Conservation (phyloP, 1,284 basidiomycete species). For the Gymnopus androsaceus region DNA sequence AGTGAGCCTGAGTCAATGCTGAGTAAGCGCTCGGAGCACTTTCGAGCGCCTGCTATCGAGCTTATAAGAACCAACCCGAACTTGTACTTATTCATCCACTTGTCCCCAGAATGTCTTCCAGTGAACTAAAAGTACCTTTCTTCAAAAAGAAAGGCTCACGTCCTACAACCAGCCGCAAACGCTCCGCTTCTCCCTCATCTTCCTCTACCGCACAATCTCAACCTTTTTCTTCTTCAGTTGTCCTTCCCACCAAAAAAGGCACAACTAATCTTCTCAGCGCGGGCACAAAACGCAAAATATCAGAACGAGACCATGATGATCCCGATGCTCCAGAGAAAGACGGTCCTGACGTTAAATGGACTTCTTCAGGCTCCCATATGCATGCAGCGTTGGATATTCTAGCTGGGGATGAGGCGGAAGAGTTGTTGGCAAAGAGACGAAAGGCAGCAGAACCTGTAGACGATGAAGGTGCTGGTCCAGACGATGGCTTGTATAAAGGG, state of each 20-base stretch:
- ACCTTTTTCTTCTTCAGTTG: conserved; percentile 51
- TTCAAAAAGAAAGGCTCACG: conserved; percentile 85
- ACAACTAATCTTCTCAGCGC: conserved; percentile 75
- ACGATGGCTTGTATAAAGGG: conserved; percentile 91
- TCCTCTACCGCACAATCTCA: conserved; percentile 29
- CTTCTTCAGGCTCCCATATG: conserved; percentile 66
- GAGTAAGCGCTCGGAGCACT: no score
- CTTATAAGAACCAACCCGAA: no score
- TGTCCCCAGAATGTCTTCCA: conserved; percentile 41
- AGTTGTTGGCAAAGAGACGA: conserved; percentile 65
- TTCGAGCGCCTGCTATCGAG: no score
- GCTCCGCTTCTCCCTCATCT: conserved; percentile 64
- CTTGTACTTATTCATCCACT: not conserved
- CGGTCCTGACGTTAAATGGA: conserved; percentile 81
- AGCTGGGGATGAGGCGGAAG: conserved; percentile 78
- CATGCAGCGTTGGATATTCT: conserved; percentile 72
- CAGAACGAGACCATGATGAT: conserved; percentile 57
- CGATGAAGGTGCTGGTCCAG: conserved; percentile 63
- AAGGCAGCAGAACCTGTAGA: conserved; percentile 52
- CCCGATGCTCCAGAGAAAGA: conserved; percentile 50
- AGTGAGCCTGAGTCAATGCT: no score
- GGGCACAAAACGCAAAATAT: conserved; percentile 77
- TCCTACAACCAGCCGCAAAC: conserved; percentile 71
- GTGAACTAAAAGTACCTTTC: conserved; percentile 66
- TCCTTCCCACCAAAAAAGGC: conserved; percentile 72